Conservation (phyloP, 163 green algal species). For the Coccomyxa subellipsoidea region DNA sequence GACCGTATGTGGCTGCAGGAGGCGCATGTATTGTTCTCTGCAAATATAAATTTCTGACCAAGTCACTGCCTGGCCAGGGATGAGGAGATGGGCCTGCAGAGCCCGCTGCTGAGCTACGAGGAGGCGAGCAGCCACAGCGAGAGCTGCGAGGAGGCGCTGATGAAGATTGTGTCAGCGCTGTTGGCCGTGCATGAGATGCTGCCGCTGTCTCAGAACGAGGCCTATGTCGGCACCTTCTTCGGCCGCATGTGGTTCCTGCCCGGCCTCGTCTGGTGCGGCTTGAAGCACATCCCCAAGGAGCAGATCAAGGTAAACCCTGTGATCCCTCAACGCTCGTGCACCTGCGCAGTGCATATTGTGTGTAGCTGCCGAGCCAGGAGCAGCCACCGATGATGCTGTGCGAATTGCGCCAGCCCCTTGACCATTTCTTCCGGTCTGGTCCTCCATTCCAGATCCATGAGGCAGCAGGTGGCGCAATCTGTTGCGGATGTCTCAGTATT, state of each 20-base stretch:
- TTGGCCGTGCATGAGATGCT: not conserved
- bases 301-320: not conserved
- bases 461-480: too few species aligned
- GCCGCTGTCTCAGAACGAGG: not conserved
- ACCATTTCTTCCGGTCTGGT: too few species aligned
- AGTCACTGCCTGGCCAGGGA: too few species aligned
- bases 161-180: not conserved
- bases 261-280: not conserved
- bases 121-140: not conserved
- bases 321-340: too few species aligned
- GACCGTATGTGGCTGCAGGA: too few species aligned
- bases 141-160: not conserved
- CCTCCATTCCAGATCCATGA: not conserved
- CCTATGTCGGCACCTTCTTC: not conserved
- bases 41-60: too few species aligned
- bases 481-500: too few species aligned
- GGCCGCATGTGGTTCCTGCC: constrained; percentile 8
- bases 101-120: not conserved
- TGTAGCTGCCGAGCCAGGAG: too few species aligned
- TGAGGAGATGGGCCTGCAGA: not conserved
- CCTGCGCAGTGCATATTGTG: not conserved
- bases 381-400: too few species aligned
- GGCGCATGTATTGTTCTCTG: too few species aligned
- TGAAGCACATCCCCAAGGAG: not conserved
- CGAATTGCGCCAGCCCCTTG: too few species aligned